These are phyloP conservation scores for Pythium periplocum DNA, from an alignment of 352 stramenopile species.

Conservation along the genomic window DNA sequence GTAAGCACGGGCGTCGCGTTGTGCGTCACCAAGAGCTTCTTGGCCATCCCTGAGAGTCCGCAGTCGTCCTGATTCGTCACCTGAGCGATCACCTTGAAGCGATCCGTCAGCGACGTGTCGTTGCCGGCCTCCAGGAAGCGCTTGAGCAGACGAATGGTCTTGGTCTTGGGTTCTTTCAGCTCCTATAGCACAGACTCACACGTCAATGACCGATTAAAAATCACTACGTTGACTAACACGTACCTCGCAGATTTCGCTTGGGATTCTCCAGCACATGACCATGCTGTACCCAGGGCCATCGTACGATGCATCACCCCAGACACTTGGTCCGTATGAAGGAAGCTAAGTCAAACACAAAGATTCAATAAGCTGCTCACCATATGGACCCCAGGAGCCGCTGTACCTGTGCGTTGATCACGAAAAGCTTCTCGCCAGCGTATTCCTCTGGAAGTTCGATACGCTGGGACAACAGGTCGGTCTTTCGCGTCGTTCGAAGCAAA, in stretches of 20 bases:
- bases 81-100: slow-evolving; percentile 84
- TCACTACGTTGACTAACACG: neutral
- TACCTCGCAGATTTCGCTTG: slow-evolving; percentile 51
- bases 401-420: slow-evolving; percentile 83
- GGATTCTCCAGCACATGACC: slow-evolving; percentile 80
- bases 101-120: slow-evolving; percentile 66
- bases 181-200: slow-evolving; percentile 23
- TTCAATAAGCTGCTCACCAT: neutral
- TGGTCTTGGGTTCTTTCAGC: slow-evolving; percentile 50
- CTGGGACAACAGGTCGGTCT: slow-evolving; percentile 72
- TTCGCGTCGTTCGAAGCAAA: slow-evolving; percentile 57
- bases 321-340: slow-evolving; percentile 66
- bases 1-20: slow-evolving; percentile 81
- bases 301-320: slow-evolving; percentile 59
- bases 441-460: slow-evolving; percentile 58
- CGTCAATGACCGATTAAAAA: neutral
- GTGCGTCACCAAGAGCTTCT: slow-evolving; percentile 75
- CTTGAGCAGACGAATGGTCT: slow-evolving; percentile 55
- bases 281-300: slow-evolving; percentile 73
- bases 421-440: slow-evolving; percentile 51
- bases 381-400: neutral
- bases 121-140: slow-evolving; percentile 62
- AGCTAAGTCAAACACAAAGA: slow-evolving; percentile 27
- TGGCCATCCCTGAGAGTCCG: slow-evolving; percentile 64
- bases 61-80: slow-evolving; percentile 84